Base-by-base conservation (phyloP, 169 alveolate genomes). In the Eimeria necatrix region DNA sequence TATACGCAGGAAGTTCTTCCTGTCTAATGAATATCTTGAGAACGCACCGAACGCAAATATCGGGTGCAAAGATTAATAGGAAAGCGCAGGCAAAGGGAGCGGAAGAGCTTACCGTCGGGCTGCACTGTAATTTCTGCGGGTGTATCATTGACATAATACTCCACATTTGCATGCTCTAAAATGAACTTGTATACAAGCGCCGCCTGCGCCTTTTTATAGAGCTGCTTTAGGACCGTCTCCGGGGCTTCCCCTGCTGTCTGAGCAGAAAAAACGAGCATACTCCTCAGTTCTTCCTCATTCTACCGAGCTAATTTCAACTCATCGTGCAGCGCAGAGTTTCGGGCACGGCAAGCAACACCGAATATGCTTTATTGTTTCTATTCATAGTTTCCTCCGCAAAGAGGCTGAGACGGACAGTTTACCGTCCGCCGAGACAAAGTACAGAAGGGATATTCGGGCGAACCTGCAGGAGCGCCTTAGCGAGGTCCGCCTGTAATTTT, bases 101-200 rank as follows among this genome's bases (percentile, higher is more conserved):
- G 56, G n/a, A 6, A 4, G 56, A 1, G 61, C 46, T 3, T 48
- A 76, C 87, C 87, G 9, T 76, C 87, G 9, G 87, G 32, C 61
- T 76, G 87, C n/a, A 76, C 87, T 16, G 87, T 76, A 4, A 76
- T n/a, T 48, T 76, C 64, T 2, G 87, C 87, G 7, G 87, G 87
- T 5, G 87, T 76, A 6, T 76, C 64, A 49, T 76, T 60, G 26
- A 76, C 26, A 3, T 76, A 76, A 48, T 46, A 76, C 24, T 76
- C 87, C 4, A 76, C 61, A 14, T 76, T 32, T 20, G 87, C 87
- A 18, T 76, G 12, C 24, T 76, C 46, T 12, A 76, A 20, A 14
- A 76, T 76, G 61, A 76, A 76, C 32, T 76, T 60, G 61, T 76
- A 76, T 0, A 48, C 87, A 9, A 46, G 61, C 16, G 64, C 8